These are phyloP conservation scores for Metschnikowia amazonensis DNA, from an alignment of 805 yeast species.

Conservation along the genomic window DNA sequence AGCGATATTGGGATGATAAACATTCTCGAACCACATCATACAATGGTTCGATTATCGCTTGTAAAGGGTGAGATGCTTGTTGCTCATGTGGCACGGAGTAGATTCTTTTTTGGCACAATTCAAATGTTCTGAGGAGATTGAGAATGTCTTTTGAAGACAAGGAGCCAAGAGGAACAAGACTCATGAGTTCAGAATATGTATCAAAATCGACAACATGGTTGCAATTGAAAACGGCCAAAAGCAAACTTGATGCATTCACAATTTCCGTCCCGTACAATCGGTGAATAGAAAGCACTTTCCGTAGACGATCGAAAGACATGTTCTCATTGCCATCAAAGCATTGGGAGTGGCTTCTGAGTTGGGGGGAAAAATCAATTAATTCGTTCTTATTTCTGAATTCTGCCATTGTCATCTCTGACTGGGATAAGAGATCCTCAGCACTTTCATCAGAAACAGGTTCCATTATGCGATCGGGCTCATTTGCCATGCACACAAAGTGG, in stretches of 20 bases:
- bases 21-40: slow-evolving; percentile 3
- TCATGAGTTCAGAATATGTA: neutral
- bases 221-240: slow-evolving; percentile 5
- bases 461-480: slow-evolving; percentile 1
- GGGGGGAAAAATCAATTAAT: slow-evolving; percentile 5
- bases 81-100: slow-evolving; percentile 6
- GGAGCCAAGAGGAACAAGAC: neutral
- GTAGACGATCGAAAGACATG: neutral
- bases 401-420: slow-evolving; percentile 8
- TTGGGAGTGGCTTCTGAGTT: neutral
- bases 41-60: slow-evolving; percentile 3
- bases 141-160: slow-evolving; percentile 7
- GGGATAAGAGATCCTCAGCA: slow-evolving; percentile 4
- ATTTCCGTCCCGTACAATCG: slow-evolving; percentile 4
- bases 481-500: slow-evolving; percentile 6
- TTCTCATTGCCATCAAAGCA: neutral
- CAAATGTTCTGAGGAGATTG: slow-evolving; percentile 9
- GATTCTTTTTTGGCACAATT: slow-evolving; percentile 7
- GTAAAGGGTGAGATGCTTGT: slow-evolving; percentile 8
- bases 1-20: slow-evolving; percentile 4
- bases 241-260: slow-evolving; percentile 5
- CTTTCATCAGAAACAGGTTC: slow-evolving; percentile 1
- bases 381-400: slow-evolving; percentile 5
- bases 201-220: neutral
- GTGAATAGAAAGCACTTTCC: slow-evolving; percentile 4